A percentile compares a stretch with the other conserved stretches of the same genome.
These are phyloP conservation scores for Juncus effusus DNA, from an alignment of 176 grass and related monocot genomes.

Conservation along the genomic window DNA sequence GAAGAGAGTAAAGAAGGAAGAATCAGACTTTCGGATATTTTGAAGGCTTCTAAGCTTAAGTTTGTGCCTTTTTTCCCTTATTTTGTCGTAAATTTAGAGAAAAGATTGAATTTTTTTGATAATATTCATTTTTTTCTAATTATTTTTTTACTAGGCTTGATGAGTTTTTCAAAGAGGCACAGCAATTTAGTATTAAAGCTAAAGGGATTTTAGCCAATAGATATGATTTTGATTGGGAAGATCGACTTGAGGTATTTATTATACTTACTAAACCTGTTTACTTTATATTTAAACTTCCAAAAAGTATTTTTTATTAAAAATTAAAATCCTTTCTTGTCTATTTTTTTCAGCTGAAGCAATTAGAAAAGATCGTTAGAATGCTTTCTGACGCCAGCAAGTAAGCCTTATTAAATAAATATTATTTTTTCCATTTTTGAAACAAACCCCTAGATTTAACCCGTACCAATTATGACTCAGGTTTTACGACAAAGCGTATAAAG, in stretches of 20 bases:
- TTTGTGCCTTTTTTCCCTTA: slow-evolving; percentile 27
- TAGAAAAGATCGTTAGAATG: slow-evolving; percentile 51
- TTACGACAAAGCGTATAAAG: slow-evolving; percentile 65
- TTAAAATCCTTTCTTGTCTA: slow-evolving; percentile 10
- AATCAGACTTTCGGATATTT: slow-evolving; percentile 48
- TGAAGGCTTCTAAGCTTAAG: slow-evolving; percentile 62
- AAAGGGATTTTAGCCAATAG: slow-evolving; percentile 33
- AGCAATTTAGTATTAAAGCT: slow-evolving; percentile 52
- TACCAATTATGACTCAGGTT: slow-evolving; percentile 47
- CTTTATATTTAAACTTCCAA: slow-evolving; percentile 4
- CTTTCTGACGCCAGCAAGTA: slow-evolving; percentile 72
- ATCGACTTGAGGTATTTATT: slow-evolving; percentile 52
- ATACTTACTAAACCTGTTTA: not conserved
- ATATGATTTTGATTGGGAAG: slow-evolving; percentile 75
- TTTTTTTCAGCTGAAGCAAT: slow-evolving; percentile 60
- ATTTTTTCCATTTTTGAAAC: not conserved
- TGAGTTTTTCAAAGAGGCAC: slow-evolving; percentile 72
- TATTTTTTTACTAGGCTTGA: slow-evolving; percentile 41
- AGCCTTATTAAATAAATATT: slow-evolving; percentile 16
- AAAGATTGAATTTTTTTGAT: too few species aligned
- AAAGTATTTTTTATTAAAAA: not conserved
- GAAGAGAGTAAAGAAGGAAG: slow-evolving; percentile 34
- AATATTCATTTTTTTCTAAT: not conserved
- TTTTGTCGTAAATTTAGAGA: not conserved
- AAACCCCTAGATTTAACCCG: not conserved